phyloP scores from a whole-genome alignment of 1,284 basidiomycete genomes.

The Apiotrichum porosum region DNA sequence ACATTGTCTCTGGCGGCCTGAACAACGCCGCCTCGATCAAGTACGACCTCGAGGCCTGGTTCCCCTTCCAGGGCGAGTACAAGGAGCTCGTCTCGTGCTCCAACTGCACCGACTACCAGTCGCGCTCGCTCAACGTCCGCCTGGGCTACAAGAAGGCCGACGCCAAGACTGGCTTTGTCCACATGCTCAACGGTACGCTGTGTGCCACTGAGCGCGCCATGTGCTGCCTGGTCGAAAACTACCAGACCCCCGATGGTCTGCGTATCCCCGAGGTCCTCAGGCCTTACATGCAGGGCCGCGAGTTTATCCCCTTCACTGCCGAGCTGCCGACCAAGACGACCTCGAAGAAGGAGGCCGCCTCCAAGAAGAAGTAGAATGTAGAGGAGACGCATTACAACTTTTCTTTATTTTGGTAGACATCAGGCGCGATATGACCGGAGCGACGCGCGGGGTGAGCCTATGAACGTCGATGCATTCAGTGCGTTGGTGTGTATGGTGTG shows the following conservation, averaged over 20 bases:
- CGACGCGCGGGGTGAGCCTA: too few relatives aligned
- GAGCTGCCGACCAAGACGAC: conserved; percentile 42
- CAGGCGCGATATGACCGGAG: too few relatives aligned
- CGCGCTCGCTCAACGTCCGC: conserved; percentile 78
- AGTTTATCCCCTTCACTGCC: conserved; percentile 73
- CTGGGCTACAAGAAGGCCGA: conserved; percentile 84
- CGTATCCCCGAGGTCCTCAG: conserved; percentile 80
- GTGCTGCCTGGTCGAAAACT: conserved; percentile 98
- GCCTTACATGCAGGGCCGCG: conserved; percentile 93
- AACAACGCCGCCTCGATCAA: conserved; percentile 97
- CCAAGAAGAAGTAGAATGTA: conserved; percentile 29
- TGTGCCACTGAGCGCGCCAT: conserved; percentile 94
- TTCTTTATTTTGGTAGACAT: too few relatives aligned
- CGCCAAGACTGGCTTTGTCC: conserved; percentile 82
- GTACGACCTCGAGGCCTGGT: conserved; percentile 98
- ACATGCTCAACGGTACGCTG: conserved; percentile 97
- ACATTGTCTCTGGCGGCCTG: conserved; percentile 93
- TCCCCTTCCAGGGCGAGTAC: conserved; percentile 94
- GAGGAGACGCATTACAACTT: too few relatives aligned
- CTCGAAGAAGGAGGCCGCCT: conserved; percentile 36
- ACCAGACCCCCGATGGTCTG: conserved; percentile 92
- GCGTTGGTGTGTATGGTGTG: too few relatives aligned
- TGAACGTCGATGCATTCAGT: too few relatives aligned
- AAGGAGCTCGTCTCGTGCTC: conserved; percentile 92
- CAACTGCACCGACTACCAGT: conserved; percentile 88